Evolutionary conservation across 2,329 filamentous ascomycete genomes (phyloP), one percentile per base, ranked within the genome.

Genomic region (Fusarium pseudonygamai): DNA sequence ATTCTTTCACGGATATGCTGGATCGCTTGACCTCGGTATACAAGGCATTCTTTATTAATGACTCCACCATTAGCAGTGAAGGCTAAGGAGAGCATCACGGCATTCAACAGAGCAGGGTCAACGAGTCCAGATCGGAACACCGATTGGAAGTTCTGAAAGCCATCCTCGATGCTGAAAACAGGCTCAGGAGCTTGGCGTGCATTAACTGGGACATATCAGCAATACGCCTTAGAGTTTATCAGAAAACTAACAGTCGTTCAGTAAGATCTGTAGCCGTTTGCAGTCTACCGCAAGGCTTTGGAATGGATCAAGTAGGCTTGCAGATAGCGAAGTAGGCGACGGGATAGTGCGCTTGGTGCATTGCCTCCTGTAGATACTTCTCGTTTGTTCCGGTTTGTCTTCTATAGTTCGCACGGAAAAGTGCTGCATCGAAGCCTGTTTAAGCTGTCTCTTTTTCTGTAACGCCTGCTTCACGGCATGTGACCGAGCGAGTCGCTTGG

Each of bases 21-120:
- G 3, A 85, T 62, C 1, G 81, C 78, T 22, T 80, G 65, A 22
- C 71, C 75, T 46, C 82, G 81, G 40, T 85, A 85, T 1, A 68
- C 52, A 2, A 85, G 80, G 57, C 74, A 83, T 37, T 84, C 79
- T 2, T 49, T 52, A 30, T 82, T 73, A 2, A 82, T 76, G 3
- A 62, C 66, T 4, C 74, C 75, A 4, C 58, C 53, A 6, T 77
- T 77, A 1, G 66, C 74, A 3, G 80, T 77, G n/a, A 83, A 83
- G 15, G 77, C 60, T 47, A 84, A 77, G 0, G 83, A 79, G n/a
- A 84, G 78, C 81, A 84, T 83, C 15, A 82, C 70, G 0, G 84
- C 83, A 65, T 78, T 83, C 3, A 82, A 47, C 11, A 85, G 79
- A 57, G 83, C 83, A 0, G 76, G 78, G 59, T 85, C 82, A 37